These are phyloP conservation scores for Porpolomopsis calyptriformis DNA, from an alignment of 768 basidiomycete species.

Conservation along the genomic window DNA sequence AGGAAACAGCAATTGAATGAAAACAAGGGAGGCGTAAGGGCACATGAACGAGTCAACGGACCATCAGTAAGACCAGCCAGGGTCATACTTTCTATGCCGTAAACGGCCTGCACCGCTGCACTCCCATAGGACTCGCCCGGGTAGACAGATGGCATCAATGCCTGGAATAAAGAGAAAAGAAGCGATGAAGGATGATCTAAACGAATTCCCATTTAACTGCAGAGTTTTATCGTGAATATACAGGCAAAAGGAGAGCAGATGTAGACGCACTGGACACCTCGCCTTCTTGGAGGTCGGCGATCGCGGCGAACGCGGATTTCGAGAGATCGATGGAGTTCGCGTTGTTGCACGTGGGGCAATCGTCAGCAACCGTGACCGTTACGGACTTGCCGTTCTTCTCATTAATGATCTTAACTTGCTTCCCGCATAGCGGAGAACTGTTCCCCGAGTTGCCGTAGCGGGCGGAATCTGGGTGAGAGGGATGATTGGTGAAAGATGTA, in stretches of 20 bases:
- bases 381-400: conserved; percentile 46
- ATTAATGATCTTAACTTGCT: conserved; percentile 54
- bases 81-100: too few relatives aligned
- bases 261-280: conserved; percentile 1
- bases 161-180: background rate
- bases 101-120: too few relatives aligned
- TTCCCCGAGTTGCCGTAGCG: conserved; percentile 40
- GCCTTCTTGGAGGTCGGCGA: conserved; percentile 25
- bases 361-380: conserved; percentile 61
- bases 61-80: too few relatives aligned
- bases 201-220: conserved; percentile 5
- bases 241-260: background rate
- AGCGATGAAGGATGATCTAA: background rate
- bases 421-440: conserved; percentile 53
- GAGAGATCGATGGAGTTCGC: conserved; percentile 67
- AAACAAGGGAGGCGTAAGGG: too few relatives aligned
- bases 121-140: background rate
- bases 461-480: conserved; percentile 32
- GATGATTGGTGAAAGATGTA: conserved; percentile 6
- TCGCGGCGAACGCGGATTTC: conserved; percentile 48
- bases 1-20: background rate
- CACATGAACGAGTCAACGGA: too few relatives aligned
- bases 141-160: background rate
- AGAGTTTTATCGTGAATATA: background rate
- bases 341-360: conserved; percentile 69